Evolutionary conservation across 352 stramenopile genomes (phyloP).

Genomic region (Ochromonadaceae sp.): DNA sequence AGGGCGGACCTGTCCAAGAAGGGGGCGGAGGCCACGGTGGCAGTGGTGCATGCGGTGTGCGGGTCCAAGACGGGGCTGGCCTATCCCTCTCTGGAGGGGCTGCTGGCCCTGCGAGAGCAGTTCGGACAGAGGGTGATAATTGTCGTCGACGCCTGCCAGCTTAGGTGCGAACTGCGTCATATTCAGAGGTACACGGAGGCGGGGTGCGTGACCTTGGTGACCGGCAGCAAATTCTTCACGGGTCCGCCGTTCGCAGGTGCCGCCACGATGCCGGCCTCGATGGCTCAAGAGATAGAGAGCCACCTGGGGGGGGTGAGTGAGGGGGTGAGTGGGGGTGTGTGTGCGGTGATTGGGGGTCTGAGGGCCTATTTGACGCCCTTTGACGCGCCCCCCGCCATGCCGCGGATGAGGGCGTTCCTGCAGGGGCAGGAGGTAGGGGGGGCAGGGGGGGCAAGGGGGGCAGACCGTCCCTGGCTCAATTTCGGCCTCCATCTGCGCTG

Average conservation of each 20-base stretch:
- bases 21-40: slow-evolving; percentile 39
- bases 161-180: slow-evolving; percentile 45
- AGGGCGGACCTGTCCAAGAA: neutral
- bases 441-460: too few relatives aligned
- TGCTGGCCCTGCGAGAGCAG: slow-evolving; percentile 38
- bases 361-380: neutral
- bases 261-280: slow-evolving; percentile 53
- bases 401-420: neutral
- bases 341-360: slow-evolving; percentile 27
- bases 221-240: slow-evolving; percentile 65
- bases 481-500: slow-evolving; percentile 53
- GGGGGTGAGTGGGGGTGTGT: slow-evolving; percentile 39
- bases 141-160: slow-evolving; percentile 63
- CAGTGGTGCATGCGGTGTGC: slow-evolving; percentile 60
- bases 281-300: slow-evolving; percentile 52
- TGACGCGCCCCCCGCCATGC: neutral
- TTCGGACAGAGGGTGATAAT: slow-evolving; percentile 54
- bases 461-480: slow-evolving; percentile 50
- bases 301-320: neutral
- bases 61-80: slow-evolving; percentile 61
- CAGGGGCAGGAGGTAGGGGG: neutral
- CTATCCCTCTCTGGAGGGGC: slow-evolving; percentile 47
- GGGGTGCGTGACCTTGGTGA: slow-evolving; percentile 54
- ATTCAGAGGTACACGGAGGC: slow-evolving; percentile 46
- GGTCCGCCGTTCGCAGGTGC: slow-evolving; percentile 61